A percentile compares a stretch with the other conserved stretches of the same genome.
Evolutionary conservation across 257 asterid genomes (phyloP).

Genomic region (Verbascum thapsus): DNA sequence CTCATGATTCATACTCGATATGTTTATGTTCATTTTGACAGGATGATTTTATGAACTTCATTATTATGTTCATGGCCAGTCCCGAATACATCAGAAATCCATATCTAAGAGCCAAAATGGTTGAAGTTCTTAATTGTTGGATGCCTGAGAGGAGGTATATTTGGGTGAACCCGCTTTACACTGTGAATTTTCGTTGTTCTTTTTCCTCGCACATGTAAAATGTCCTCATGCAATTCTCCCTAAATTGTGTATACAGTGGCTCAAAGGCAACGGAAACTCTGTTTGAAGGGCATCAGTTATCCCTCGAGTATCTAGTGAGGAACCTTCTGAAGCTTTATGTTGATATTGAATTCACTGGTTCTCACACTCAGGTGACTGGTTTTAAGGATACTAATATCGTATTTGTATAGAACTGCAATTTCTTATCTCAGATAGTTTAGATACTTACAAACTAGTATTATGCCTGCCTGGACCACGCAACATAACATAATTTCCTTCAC

Average conservation of each 20-base stretch:
- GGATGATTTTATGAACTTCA: slow-evolving; percentile 98
- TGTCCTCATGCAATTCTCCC: slow-evolving; percentile 13
- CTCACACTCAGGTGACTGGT: slow-evolving; percentile 90
- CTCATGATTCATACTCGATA: slow-evolving; percentile 22
- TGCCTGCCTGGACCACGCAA: slow-evolving; percentile 8
- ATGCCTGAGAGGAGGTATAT: slow-evolving; percentile 90
- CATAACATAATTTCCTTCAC: not conserved
- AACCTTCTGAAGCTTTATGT: slow-evolving; percentile 93
- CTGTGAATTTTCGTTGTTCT: slow-evolving; percentile 4
- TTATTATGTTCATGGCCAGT: slow-evolving; percentile 98
- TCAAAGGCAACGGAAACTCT: slow-evolving; percentile 80
- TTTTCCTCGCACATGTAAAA: not conserved
- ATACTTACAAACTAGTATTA: slow-evolving; percentile 1
- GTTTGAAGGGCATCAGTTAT: slow-evolving; percentile 88
- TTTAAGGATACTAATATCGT: slow-evolving; percentile 20
- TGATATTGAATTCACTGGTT: slow-evolving; percentile 97
- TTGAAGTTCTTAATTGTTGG: slow-evolving; percentile 97
- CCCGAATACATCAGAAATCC: slow-evolving; percentile 92
- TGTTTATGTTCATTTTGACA: slow-evolving; percentile 35
- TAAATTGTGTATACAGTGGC: slow-evolving; percentile 55
- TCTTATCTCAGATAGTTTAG: not conserved
- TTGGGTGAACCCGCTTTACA: slow-evolving; percentile 13
- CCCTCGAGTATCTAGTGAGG: slow-evolving; percentile 85
- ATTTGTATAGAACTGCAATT: not conserved
- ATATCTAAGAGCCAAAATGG: slow-evolving; percentile 98